Conservation (phyloP, 441 rosid species). For the Adansonia gregorii region DNA sequence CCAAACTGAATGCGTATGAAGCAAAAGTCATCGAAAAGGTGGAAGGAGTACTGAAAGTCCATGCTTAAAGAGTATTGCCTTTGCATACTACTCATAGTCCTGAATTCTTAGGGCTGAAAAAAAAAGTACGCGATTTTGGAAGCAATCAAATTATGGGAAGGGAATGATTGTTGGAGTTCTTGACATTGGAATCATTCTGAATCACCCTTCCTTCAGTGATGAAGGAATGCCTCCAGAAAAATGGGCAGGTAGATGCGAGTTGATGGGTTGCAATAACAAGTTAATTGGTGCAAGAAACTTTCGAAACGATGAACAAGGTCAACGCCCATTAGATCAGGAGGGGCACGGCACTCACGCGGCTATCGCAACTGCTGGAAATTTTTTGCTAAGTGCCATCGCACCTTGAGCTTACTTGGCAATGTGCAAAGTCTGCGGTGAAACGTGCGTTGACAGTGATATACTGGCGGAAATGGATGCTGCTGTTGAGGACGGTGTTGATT, state of each 20-base stretch:
- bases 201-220: conserved; percentile 54
- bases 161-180: conserved; percentile 51
- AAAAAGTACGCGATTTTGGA: conserved; percentile 36
- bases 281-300: conserved; percentile 53
- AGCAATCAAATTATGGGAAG: conserved; percentile 40
- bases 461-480: conserved; percentile 41
- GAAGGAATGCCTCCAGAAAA: conserved; percentile 48
- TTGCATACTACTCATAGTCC: too few species aligned
- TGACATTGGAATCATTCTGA: conserved; percentile 44
- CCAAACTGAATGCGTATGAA: too few species aligned
- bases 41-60: too few species aligned
- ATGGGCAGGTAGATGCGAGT: conserved; percentile 54
- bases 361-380: conserved; percentile 46
- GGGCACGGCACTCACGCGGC: conserved; percentile 56
- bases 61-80: too few species aligned
- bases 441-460: conserved; percentile 21
- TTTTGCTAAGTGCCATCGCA: conserved; percentile 43
- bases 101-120: conserved; percentile 43
- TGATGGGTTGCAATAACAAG: conserved; percentile 47
- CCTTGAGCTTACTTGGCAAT: conserved; percentile 53
- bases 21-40: too few species aligned
- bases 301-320: neutral
- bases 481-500: conserved; percentile 41
- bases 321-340: conserved; percentile 37
- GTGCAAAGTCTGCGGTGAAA: conserved; percentile 46